A percentile compares a stretch with the other conserved stretches of the same genome.
Conservation (phyloP, 2,329 filamentous ascomycete species). For the Fusarium tanahbumbuense region DNA sequence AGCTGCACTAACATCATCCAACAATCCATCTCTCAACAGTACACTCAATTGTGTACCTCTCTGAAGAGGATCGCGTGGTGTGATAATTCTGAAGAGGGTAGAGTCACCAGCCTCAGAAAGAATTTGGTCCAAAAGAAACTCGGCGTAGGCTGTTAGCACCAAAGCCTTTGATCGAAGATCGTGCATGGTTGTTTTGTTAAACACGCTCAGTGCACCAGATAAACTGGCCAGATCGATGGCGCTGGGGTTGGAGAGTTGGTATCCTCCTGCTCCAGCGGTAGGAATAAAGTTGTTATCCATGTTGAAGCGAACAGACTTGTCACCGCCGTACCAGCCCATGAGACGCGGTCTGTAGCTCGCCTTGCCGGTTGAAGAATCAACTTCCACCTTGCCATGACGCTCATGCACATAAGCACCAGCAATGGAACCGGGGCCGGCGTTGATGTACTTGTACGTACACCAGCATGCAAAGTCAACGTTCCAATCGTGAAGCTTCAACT, state of each 20-base stretch:
- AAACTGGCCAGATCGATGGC: constrained; percentile 83
- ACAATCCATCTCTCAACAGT: constrained; percentile 71
- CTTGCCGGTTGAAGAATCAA: constrained; percentile 50
- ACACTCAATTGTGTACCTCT: constrained; percentile 85
- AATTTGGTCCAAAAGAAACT: constrained; percentile 69
- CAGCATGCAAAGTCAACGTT: constrained; percentile 90
- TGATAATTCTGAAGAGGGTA: constrained; percentile 71
- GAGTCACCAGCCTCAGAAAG: constrained; percentile 48
- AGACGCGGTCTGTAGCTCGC: constrained; percentile 72
- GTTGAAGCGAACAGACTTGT: constrained; percentile 79
- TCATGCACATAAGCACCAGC: constrained; percentile 85
- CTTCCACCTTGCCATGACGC: constrained; percentile 70
- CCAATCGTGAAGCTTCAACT: constrained; percentile 85
- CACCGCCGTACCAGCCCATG: constrained; percentile 88
- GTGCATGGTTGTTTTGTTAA: constrained; percentile 76
- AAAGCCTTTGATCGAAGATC: constrained; percentile 77
- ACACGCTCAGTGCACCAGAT: constrained; percentile 77
- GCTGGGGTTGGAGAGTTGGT: constrained; percentile 85
- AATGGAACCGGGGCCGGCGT: constrained; percentile 84
- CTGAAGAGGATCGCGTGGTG: constrained; percentile 73
- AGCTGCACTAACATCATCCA: constrained; percentile 74
- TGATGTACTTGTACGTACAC: constrained; percentile 97
- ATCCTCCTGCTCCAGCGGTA: constrained; percentile 81
- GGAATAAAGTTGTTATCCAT: constrained; percentile 87
- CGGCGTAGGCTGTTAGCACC: constrained; percentile 79